phyloP scores from a whole-genome alignment of 1,139 yeast species.

The Ashbya aceris region DNA sequence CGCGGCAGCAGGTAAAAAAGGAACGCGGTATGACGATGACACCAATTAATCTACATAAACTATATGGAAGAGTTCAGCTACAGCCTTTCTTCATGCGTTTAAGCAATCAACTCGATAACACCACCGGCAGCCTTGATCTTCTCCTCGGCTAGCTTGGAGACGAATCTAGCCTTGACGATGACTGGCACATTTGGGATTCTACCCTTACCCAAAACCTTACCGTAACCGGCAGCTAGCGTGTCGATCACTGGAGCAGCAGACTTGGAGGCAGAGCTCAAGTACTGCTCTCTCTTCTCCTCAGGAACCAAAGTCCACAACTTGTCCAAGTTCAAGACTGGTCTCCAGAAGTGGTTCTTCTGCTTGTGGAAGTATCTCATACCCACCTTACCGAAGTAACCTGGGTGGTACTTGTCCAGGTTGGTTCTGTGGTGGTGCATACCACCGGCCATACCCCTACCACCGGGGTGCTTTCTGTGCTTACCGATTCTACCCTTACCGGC shows the following conservation, averaged over 20 bases:
- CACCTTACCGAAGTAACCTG: conserved; percentile 99
- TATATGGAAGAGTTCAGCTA: conserved; percentile 1
- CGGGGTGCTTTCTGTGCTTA: conserved; percentile 99
- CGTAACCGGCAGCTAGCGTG: conserved; percentile 99
- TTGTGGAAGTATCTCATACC: conserved; percentile 99
- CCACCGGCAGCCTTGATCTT: conserved; percentile 99
- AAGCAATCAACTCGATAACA: conserved; percentile 98
- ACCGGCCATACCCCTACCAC: conserved; percentile 99
- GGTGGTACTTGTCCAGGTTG: conserved; percentile 99
- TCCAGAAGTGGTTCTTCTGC: conserved; percentile 95
- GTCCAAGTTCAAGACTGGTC: conserved; percentile 96
- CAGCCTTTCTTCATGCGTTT: conserved; percentile 31
- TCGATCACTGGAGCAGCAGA: conserved; percentile 98
- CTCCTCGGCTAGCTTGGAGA: conserved; percentile 98
- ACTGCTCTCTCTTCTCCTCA: conserved; percentile 90
- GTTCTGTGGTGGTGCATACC: conserved; percentile 99
- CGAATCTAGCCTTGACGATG: conserved; percentile 98
- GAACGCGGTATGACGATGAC: background rate
- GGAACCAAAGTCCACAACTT: conserved; percentile 97
- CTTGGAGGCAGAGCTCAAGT: conserved; percentile 75
- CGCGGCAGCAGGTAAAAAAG: background rate
- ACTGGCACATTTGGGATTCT: conserved; percentile 96
- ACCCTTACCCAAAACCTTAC: conserved; percentile 99
- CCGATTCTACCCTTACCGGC: conserved; percentile 99
- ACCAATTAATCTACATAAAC: conserved; percentile 7